phyloP scores from a whole-genome alignment of 148 eudicot species.

The Fagopyrum tataricum region DNA sequence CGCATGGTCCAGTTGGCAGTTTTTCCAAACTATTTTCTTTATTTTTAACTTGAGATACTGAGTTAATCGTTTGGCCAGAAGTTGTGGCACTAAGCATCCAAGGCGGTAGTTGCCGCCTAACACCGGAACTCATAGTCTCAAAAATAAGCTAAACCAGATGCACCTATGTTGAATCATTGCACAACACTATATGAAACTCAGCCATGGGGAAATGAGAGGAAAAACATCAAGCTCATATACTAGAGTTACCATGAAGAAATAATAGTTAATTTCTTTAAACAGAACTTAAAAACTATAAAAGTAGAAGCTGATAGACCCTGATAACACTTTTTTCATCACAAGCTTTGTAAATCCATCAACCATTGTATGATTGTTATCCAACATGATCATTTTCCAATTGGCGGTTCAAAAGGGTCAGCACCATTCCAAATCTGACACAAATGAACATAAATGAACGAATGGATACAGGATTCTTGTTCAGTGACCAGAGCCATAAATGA shows the following conservation, averaged over 20 bases:
- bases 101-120: constrained; percentile 48
- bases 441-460: too few relatives aligned
- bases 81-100: constrained; percentile 55
- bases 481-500: neutral
- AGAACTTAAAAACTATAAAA: neutral
- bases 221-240: neutral
- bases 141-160: neutral
- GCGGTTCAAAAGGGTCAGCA: neutral
- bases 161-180: neutral
- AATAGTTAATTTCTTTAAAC: neutral
- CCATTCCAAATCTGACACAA: neutral
- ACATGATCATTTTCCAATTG: neutral
- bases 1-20: constrained; percentile 16
- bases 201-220: neutral
- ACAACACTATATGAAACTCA: neutral
- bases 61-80: constrained; percentile 24
- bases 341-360: neutral
- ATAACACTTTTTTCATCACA: neutral
- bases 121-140: constrained; percentile 8
- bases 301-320: neutral
- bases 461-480: too few relatives aligned
- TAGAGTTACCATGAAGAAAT: neutral
- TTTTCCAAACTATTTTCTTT: constrained; percentile 19
- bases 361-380: neutral
- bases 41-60: constrained; percentile 18